Base-by-base conservation (phyloP, 2,329 filamentous ascomycete species). In the Xylariaceae sp. region DNA sequence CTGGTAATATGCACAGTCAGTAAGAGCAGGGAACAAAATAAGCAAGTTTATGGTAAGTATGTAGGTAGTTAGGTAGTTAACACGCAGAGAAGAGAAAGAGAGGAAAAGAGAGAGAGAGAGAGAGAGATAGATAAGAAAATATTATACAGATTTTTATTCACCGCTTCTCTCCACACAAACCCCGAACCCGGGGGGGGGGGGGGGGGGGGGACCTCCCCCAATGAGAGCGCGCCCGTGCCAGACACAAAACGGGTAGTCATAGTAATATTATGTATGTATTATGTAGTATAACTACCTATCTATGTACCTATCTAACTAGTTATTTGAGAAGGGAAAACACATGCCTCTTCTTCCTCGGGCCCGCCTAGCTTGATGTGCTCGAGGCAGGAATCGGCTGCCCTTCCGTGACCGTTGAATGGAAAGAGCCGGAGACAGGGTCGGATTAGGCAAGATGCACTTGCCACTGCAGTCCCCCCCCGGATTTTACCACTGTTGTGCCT, bases 381-480 rank as follows among this genome's bases (percentile, higher is more conserved):
- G 34, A 45, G 53, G 40, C 41, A 51, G 55, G 47, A 46, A 32
- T 57, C 50, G 59, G 59, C 54, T 62, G 50, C n/a, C 19, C 51
- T 62, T 64, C 64, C 64, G 62, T 63, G 58, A 57, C 63, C 55
- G 54, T 63, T 62, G 58, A 59, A 57, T 50, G 56, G 31, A 58
- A 60, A 56, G 60, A 56, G 44, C 59, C 65, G 65, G 65, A 58
- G 60, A 65, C 64, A 65, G 50, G 63, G 47, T 64, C 60, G 30
- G 55, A 64, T 62, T 47, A 56, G 64, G 64, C 60, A 64, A 57
- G 62, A 60, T 51, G 55, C 50, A 49, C 35, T 61, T 57, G 42
- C 57, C 55, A 57, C 54, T 54, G 49, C 44, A 56, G 56, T 47
- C 41, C 55, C 63, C 60, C 65, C 64, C 65, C 65, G 64, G 65